Base-by-base conservation (phyloP, 768 basidiomycete species). In the Pleurotus platypus region DNA sequence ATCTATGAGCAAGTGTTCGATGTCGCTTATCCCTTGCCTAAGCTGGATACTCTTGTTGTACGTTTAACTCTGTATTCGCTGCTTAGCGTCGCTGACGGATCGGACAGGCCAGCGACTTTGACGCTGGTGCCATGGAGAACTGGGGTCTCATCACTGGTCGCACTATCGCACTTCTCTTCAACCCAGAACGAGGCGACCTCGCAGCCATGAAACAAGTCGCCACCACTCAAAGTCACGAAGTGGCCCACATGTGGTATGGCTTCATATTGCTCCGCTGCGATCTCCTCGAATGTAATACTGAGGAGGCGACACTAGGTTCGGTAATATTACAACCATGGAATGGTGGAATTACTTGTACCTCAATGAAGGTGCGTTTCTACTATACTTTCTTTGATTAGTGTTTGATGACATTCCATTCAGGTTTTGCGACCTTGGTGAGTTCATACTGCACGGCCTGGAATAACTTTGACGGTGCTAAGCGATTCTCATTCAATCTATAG, bases 1-100 rank as follows among this genome's bases (percentile, higher is more conserved):
- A 68, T 94, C n/a, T 98, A 95, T 69, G 95, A 98, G 72, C 78
- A 88, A 67, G 81, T 96, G 56, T 98, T 98, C 67, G 87, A 95
- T 62, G 86, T 98, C 61, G 89, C 89, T 57, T 98, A 88, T 69
- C 93, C 95, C 20, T 80, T 98, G 24, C 92, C 94, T 4, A 98
- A 98, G 75, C 80, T 98, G 45, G 96, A 98, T 66, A 95, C 94
- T 2, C 78, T 98, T 12, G 91, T 93, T 57, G 87, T 85, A 67
- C 57, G 84, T 70, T 18, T 16, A 18, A 27, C 13, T 55, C 30
- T 37, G 54, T 59, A 26, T 46, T 56, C 47, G 46, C 42, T 27
- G 15, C 39, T 35, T 24, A 5, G 12, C 42, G 13, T 18, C 20
- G 30, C 47, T 43, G 43, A 40, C 37, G 60, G 39, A 4, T 38